These are phyloP conservation scores for Artemisia annua DNA, from an alignment of 129 eudicot species.

Conservation along the genomic window DNA sequence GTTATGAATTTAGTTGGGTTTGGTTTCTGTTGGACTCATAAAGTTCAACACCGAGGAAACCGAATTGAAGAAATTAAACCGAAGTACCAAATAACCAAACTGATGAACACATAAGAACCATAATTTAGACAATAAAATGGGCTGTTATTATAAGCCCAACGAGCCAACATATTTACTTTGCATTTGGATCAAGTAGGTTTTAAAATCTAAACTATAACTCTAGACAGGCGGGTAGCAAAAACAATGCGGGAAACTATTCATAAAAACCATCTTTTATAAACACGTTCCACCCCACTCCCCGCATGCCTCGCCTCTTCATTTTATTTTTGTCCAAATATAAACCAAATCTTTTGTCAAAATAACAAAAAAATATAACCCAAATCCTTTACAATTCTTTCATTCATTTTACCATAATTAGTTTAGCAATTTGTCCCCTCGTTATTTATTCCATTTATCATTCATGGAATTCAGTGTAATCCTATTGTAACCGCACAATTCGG, in stretches of 20 bases:
- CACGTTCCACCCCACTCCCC: constrained; percentile 35
- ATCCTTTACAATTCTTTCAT: constrained; percentile 1
- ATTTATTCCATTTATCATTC: neutral
- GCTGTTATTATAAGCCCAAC: too few relatives aligned
- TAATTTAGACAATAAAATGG: too few relatives aligned
- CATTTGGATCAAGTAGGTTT: too few relatives aligned
- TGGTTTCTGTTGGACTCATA: too few relatives aligned
- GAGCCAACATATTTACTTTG: too few relatives aligned
- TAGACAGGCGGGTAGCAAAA: neutral
- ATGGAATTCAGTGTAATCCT: neutral
- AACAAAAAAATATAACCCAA: neutral
- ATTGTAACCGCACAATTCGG: constrained; percentile 21
- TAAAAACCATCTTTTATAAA: neutral
- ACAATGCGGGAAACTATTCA: neutral
- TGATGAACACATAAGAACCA: too few relatives aligned
- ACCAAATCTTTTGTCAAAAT: too few relatives aligned
- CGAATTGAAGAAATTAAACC: too few relatives aligned
- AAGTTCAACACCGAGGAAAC: too few relatives aligned
- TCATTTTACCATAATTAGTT: constrained; percentile 20
- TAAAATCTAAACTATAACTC: too few relatives aligned
- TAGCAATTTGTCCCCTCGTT: constrained; percentile 6
- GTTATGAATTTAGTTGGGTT: too few relatives aligned
- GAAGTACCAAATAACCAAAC: too few relatives aligned
- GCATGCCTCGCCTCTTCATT: constrained; percentile 19
- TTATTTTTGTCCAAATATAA: constrained; percentile 6